Percentiles rank a stretch among this genome's conserved stretches.
phyloP scores from a whole-genome alignment of 306 rosid species.

The Quercus alba region DNA sequence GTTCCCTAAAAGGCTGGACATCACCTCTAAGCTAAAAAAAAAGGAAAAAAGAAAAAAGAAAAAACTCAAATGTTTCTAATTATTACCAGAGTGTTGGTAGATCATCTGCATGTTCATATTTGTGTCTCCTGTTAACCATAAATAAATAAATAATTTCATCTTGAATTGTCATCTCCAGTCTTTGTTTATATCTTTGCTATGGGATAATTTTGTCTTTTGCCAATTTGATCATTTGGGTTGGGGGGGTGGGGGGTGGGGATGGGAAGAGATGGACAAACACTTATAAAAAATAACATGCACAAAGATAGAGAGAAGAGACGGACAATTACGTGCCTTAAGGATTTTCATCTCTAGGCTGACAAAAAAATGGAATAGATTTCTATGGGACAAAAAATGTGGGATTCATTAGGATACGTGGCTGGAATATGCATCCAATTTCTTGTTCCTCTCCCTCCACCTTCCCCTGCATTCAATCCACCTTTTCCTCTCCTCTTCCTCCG shows the following conservation, averaged over 20 bases:
- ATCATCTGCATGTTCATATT: not conserved
- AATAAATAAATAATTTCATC: not conserved
- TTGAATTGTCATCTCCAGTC: not conserved
- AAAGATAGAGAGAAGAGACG: not conserved
- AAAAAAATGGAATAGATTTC: not conserved
- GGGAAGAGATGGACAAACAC: not conserved
- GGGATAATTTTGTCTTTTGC: not conserved
- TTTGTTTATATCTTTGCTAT: not conserved
- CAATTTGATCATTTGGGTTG: too few relatives aligned
- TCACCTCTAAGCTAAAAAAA: not conserved
- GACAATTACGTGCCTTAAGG: not conserved
- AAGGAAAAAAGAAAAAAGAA: not conserved
- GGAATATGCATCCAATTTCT: too few relatives aligned
- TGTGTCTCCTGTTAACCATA: too few relatives aligned
- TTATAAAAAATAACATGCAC: not conserved
- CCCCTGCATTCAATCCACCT: too few relatives aligned
- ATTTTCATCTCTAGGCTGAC: not conserved
- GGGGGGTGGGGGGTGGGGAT: too few relatives aligned
- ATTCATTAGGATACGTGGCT: not conserved
- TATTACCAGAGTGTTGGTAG: not conserved
- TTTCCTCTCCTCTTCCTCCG: too few relatives aligned
- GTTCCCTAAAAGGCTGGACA: not conserved
- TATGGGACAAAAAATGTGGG: not conserved
- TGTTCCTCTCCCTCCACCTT: too few relatives aligned
- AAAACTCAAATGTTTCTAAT: not conserved